These are phyloP conservation scores for Umbilicaria muhlenbergii DNA, from an alignment of 495 filamentous ascomycete genomes.

Conservation along the genomic window DNA sequence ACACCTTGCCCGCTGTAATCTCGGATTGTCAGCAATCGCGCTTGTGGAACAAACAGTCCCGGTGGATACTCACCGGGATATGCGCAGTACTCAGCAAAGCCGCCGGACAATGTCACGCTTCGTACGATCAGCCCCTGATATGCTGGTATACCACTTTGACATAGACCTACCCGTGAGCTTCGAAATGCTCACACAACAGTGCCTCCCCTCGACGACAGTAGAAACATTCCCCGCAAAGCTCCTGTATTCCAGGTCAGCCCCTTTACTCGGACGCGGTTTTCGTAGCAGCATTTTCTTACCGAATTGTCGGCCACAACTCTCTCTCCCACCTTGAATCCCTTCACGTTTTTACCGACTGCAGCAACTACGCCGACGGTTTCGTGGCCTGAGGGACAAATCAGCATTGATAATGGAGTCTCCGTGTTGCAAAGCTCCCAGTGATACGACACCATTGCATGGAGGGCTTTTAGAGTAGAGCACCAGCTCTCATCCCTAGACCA, in stretches of 20 bases:
- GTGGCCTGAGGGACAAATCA: slow-evolving; percentile 11
- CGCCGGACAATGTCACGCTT: slow-evolving; percentile 43
- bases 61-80: slow-evolving; percentile 20
- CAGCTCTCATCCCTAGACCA: no score
- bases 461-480: no score
- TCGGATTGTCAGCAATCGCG: slow-evolving; percentile 11
- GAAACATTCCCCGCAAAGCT: slow-evolving; percentile 58
- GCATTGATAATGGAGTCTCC: no score
- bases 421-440: no score
- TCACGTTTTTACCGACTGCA: slow-evolving; percentile 39
- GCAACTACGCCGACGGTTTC: slow-evolving; percentile 39
- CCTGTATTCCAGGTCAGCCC: slow-evolving; percentile 7
- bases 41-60: not conserved
- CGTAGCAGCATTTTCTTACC: not conserved
- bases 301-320: slow-evolving; percentile 40
- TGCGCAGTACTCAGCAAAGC: slow-evolving; percentile 53
- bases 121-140: no score
- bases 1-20: slow-evolving; percentile 44
- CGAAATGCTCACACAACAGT: slow-evolving; percentile 55
- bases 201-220: slow-evolving; percentile 56
- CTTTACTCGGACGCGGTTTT: slow-evolving; percentile 28
- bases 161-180: slow-evolving; percentile 33
- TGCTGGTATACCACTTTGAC: no score
- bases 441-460: no score
- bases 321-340: slow-evolving; percentile 47